Evolutionary conservation across 768 basidiomycete genomes (phyloP).

Genomic region (Pleurotus pulmonarius): DNA sequence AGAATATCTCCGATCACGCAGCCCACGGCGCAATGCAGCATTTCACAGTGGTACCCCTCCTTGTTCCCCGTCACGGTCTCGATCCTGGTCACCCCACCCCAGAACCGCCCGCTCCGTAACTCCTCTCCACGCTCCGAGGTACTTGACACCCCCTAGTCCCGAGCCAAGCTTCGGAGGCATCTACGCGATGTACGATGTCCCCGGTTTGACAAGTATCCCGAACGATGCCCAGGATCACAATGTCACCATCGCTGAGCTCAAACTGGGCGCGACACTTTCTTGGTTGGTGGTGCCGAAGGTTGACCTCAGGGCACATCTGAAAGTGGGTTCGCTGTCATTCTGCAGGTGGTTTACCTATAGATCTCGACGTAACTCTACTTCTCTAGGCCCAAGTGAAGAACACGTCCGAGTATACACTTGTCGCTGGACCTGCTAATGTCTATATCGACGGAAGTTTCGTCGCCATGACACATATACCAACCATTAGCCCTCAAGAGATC

Average conservation of each 20-base stretch:
- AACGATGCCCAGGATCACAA: slow-evolving; percentile 34
- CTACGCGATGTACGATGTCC: slow-evolving; percentile 38
- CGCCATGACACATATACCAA: slow-evolving; percentile 18
- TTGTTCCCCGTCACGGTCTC: too few species aligned
- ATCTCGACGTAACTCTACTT: neutral
- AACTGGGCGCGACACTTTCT: neutral
- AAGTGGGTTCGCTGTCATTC: slow-evolving; percentile 7
- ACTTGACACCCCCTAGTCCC: too few species aligned
- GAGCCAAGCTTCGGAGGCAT: slow-evolving; percentile 14
- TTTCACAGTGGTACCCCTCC: neutral
- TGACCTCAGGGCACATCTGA: slow-evolving; percentile 14
- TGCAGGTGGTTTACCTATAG: neutral
- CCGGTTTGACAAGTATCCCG: slow-evolving; percentile 37
- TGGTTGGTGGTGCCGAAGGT: slow-evolving; percentile 1
- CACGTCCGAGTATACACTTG: slow-evolving; percentile 20
- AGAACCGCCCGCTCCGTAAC: too few species aligned
- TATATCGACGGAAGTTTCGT: slow-evolving; percentile 27
- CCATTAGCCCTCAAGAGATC: slow-evolving; percentile 24
- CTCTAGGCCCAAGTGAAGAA: slow-evolving; percentile 24
- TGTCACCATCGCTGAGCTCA: slow-evolving; percentile 21
- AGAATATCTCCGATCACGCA: neutral
- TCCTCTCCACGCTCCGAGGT: too few species aligned
- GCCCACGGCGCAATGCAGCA: neutral
- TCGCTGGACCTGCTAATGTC: slow-evolving; percentile 20
- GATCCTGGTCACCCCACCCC: too few species aligned